Base-by-base conservation (phyloP, 306 rosid genomes). In the Medicago lupulina region DNA sequence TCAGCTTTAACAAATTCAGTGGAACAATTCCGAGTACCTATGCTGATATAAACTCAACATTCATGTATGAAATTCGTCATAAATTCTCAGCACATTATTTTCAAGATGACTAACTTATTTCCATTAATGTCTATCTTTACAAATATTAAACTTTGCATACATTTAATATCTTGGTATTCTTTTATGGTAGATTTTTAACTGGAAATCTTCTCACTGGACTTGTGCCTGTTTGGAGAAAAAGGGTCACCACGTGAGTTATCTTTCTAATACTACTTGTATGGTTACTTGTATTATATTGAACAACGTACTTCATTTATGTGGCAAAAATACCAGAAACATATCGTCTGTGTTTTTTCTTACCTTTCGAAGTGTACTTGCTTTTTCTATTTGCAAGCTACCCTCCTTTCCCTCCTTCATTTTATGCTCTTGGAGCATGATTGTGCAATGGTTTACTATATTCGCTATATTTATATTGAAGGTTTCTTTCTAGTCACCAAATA, bases 31-130 rank as follows among this genome's bases (percentile, higher is more conserved):
- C 92, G 3, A 31, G 1, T 31, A 83, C 14, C 69, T 80, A 61
- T 71, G 14, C 4, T 4, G 12, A 74, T 66, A 74, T 58, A 41
- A 3, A 3, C 60, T 41, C 44, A 21, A 54, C 73, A 6, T 31
- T 67, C 84, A 71, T 90, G 97, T 93, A 85, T 83, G 91, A 49
- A 49, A 78, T 54, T 51, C 14, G 39, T 66, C 16, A 4, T 17
- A 47, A 23, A 23, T 23, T 23, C 23, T 21, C 23, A 21, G 23
- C 23, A 21, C 23, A 21, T 21, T 21, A 0, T 21, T 21, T 21
- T 21, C 23, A 0, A 28, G 34, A 28, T 28, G 34, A 28, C 34
- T 28, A 28, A 4, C 34, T 28, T 28, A 28, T 28, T 28, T 28
- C 34, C 34, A 1, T 28, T 28, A 28, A 28, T 28, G 34, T 28